Conservation (phyloP, 2,329 filamentous ascomycete genomes). For the Dactylonectria macrodidyma region DNA sequence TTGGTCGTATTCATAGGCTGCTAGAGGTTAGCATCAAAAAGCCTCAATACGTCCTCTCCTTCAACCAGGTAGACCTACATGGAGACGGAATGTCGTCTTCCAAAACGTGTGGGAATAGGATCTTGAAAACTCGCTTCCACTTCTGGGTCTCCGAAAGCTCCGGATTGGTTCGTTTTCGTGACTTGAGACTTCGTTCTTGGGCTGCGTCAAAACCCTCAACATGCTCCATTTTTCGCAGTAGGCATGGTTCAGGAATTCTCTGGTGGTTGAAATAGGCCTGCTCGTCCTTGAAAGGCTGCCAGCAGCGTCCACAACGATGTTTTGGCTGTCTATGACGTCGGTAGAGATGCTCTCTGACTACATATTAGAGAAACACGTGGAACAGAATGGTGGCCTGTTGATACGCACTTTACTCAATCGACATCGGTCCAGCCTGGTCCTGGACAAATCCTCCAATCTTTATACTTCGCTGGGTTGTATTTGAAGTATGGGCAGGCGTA, state of each 20-base stretch:
- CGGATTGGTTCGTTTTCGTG: not conserved
- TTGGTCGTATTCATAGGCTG: not conserved
- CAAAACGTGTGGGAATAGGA: not conserved
- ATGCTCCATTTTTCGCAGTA: not conserved
- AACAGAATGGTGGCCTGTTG: not conserved
- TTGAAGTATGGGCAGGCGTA: conserved; percentile 1
- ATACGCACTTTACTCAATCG: not conserved
- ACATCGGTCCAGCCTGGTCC: not conserved
- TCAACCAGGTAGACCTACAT: not conserved
- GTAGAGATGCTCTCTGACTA: not conserved
- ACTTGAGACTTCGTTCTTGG: not conserved
- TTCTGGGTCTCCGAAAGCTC: not conserved
- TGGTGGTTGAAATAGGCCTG: not conserved
- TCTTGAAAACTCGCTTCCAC: conserved; percentile 1
- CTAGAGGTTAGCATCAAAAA: not conserved
- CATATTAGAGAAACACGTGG: not conserved
- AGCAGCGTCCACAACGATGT: not conserved
- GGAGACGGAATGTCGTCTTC: not conserved
- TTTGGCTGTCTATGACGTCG: not conserved
- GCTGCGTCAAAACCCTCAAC: not conserved
- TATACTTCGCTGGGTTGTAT: not conserved
- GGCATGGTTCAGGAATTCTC: not conserved
- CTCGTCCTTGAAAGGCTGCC: conserved; percentile 1
- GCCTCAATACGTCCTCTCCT: not conserved
- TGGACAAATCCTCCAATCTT: not conserved